phyloP scores from a whole-genome alignment of 1,284 basidiomycete genomes.

The Schizophyllum commune region DNA sequence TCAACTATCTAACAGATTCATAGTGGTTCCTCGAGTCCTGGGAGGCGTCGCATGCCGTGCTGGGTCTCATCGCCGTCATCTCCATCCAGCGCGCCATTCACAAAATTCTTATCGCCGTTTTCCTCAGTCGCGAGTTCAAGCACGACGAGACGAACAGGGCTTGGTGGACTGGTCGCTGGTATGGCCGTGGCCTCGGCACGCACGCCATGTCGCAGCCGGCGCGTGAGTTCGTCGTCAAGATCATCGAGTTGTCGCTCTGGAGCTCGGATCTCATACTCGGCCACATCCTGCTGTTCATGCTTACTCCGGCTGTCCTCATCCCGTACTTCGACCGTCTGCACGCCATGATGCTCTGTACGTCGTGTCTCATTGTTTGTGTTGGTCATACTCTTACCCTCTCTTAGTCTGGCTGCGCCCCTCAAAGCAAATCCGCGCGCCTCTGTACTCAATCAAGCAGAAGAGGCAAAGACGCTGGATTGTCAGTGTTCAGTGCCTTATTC shows the following conservation, averaged over 20 bases:
- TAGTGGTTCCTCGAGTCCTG: slow-evolving; percentile 94
- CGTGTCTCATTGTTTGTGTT: slow-evolving; percentile 11
- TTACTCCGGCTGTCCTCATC: slow-evolving; percentile 65
- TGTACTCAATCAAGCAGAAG: slow-evolving; percentile 87
- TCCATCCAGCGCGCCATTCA: slow-evolving; percentile 85
- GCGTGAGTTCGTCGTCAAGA: slow-evolving; percentile 86
- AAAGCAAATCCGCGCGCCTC: slow-evolving; percentile 47
- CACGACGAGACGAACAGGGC: slow-evolving; percentile 95
- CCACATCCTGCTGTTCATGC: slow-evolving; percentile 65
- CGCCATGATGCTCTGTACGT: slow-evolving; percentile 68
- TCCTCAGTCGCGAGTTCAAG: slow-evolving; percentile 94
- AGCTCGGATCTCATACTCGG: slow-evolving; percentile 67
- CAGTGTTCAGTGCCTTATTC: slow-evolving; percentile 19
- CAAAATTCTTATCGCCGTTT: slow-evolving; percentile 88
- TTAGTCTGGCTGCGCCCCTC: slow-evolving; percentile 59
- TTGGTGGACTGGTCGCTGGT: slow-evolving; percentile 98
- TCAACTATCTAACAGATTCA: neutral
- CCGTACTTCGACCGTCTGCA: slow-evolving; percentile 74
- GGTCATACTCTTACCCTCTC: slow-evolving; percentile 8
- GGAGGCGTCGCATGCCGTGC: slow-evolving; percentile 86
- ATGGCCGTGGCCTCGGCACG: slow-evolving; percentile 82
- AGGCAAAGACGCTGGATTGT: slow-evolving; percentile 84
- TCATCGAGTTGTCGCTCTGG: slow-evolving; percentile 76
- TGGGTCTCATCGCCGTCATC: slow-evolving; percentile 83
- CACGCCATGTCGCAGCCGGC: slow-evolving; percentile 86